Conservation (phyloP, 2,329 filamentous ascomycete species). For the Penicillium sp. region DNA sequence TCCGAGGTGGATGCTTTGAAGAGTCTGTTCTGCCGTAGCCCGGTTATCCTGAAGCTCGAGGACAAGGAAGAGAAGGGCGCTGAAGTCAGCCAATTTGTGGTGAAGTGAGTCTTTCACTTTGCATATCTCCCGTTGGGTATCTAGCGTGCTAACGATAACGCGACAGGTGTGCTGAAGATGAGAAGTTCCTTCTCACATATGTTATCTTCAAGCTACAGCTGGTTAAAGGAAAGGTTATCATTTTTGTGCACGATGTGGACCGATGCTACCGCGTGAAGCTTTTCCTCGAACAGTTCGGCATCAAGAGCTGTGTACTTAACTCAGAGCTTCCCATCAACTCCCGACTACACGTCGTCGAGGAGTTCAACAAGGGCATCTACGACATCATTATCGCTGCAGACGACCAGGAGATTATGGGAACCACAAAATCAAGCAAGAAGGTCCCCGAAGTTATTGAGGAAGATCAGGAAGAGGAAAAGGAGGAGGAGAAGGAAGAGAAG, state of each 20-base stretch:
- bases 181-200: conserved; percentile 91
- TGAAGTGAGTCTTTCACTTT: conserved; percentile 65
- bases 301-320: conserved; percentile 89
- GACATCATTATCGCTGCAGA: conserved; percentile 97
- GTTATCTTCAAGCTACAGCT: conserved; percentile 94
- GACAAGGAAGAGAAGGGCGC: conserved; percentile 75
- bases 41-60: conserved; percentile 76
- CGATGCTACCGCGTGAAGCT: conserved; percentile 88
- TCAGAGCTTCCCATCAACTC: conserved; percentile 92
- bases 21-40: conserved; percentile 78
- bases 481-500: conserved; percentile 28
- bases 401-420: conserved; percentile 78
- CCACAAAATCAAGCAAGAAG: conserved; percentile 35
- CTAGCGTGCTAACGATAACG: conserved; percentile 17
- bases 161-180: conserved; percentile 80
- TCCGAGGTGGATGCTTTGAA: conserved; percentile 84
- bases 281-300: conserved; percentile 95
- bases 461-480: conserved; percentile 27
- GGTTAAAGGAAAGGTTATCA: conserved; percentile 86
- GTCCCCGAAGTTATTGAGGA: conserved; percentile 24
- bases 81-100: conserved; percentile 80
- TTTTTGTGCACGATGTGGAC: conserved; percentile 85
- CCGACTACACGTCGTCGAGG: conserved; percentile 88
- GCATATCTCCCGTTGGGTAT: background rate
- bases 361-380: conserved; percentile 96